These are phyloP conservation scores for Podospora fimiseda DNA, from an alignment of 495 filamentous ascomycete species.

Conservation along the genomic window DNA sequence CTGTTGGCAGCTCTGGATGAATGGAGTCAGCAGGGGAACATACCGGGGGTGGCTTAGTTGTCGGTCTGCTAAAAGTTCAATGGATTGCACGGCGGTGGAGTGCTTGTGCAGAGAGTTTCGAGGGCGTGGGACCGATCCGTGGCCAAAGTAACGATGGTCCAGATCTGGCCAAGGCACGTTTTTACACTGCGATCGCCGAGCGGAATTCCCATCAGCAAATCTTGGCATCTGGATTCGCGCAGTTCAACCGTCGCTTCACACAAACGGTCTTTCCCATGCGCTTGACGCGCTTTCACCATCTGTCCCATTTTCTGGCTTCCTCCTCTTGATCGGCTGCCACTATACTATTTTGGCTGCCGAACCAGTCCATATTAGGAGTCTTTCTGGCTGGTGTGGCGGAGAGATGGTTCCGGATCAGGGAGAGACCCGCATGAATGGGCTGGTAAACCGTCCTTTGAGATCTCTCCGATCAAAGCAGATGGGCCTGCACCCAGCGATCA, in stretches of 20 bases:
- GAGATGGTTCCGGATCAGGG: neutral
- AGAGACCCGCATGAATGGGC: neutral
- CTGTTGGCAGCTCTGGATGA: no score
- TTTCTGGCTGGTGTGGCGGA: no score
- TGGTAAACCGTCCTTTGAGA: neutral
- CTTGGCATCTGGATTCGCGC: neutral
- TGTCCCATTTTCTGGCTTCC: neutral
- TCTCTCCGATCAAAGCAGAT: conserved; percentile 6
- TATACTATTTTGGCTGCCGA: neutral
- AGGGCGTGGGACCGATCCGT: neutral
- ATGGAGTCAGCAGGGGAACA: no score
- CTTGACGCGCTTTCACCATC: neutral
- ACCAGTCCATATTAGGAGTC: no score
- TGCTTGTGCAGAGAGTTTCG: neutral
- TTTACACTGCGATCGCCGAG: neutral
- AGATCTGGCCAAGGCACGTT: neutral
- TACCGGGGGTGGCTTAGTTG: no score
- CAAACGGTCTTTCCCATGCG: neutral
- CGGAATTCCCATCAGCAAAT: neutral
- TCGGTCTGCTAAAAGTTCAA: no score
- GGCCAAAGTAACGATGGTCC: neutral
- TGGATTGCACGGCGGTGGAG: neutral
- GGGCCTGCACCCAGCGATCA: conserved; percentile 1
- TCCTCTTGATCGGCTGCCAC: neutral
- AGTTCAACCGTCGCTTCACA: neutral